Percentiles rank a stretch among this genome's conserved stretches.
These are phyloP conservation scores for Talaromyces liani DNA, from an alignment of 495 filamentous ascomycete species.

Conservation along the genomic window DNA sequence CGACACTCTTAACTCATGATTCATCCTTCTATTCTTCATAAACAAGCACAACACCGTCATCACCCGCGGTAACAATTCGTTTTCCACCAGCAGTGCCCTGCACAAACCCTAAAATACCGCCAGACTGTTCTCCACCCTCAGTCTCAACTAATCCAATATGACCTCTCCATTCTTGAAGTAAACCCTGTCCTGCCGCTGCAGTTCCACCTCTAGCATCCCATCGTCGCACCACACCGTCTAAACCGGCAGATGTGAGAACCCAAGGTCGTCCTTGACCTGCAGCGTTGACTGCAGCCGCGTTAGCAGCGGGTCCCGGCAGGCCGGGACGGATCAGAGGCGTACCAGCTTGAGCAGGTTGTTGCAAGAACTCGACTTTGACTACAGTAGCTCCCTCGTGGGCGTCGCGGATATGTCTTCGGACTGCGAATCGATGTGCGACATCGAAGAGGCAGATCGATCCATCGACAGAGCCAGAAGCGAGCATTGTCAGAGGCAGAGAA, in stretches of 20 bases:
- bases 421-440: conserved; percentile 70
- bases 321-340: conserved; percentile 18
- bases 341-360: conserved; percentile 22
- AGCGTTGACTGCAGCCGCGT: conserved; percentile 19
- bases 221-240: conserved; percentile 78
- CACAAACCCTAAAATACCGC: conserved; percentile 84
- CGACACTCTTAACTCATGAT: background rate
- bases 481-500: conserved; percentile 60
- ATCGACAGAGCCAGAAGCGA: conserved; percentile 87
- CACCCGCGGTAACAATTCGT: conserved; percentile 77
- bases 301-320: background rate
- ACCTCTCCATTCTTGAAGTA: conserved; percentile 74
- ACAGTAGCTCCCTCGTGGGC: conserved; percentile 77
- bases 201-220: conserved; percentile 86
- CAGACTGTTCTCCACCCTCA: conserved; percentile 44
- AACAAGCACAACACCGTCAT: conserved; percentile 68
- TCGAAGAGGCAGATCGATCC: conserved; percentile 87
- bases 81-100: conserved; percentile 58
- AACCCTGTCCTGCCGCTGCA: conserved; percentile 49
- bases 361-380: conserved; percentile 86
- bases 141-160: conserved; percentile 75
- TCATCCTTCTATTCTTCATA: conserved; percentile 45
- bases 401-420: conserved; percentile 67
- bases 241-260: conserved; percentile 70
- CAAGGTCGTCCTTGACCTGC: conserved; percentile 37